These are phyloP conservation scores for Exobasidium rhododendri DNA, from an alignment of 1,284 basidiomycete species.

Conservation along the genomic window DNA sequence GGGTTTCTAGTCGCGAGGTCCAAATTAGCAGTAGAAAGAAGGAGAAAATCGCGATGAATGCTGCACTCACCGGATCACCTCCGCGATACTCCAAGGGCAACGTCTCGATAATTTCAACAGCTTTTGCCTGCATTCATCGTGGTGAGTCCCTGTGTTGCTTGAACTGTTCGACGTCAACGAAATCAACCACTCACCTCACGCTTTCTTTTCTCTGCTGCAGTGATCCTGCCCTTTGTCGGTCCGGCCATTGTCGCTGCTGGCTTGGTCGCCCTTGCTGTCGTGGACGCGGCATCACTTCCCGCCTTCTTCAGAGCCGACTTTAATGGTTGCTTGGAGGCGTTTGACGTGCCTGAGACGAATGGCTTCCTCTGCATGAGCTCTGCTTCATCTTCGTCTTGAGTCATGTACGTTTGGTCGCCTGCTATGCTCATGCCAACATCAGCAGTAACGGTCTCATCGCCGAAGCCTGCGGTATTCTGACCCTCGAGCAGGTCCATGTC, in stretches of 20 bases:
- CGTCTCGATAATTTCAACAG: slow-evolving; percentile 65
- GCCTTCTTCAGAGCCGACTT: slow-evolving; percentile 20
- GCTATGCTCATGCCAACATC: slow-evolving; percentile 10
- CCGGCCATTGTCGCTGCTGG: neutral
- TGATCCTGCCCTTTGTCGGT: slow-evolving; percentile 65
- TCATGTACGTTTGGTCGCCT: slow-evolving; percentile 49
- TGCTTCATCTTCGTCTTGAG: slow-evolving; percentile 34
- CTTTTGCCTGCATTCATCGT: slow-evolving; percentile 33
- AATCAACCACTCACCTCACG: slow-evolving; percentile 60
- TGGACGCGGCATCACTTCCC: neutral
- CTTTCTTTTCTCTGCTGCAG: slow-evolving; percentile 77
- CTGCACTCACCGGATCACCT: slow-evolving; percentile 64
- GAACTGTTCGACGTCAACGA: neutral
- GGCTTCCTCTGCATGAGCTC: slow-evolving; percentile 11
- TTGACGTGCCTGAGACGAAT: slow-evolving; percentile 23
- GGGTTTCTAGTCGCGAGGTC: slow-evolving; percentile 20
- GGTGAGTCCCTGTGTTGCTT: neutral
- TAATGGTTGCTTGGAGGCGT: slow-evolving; percentile 16
- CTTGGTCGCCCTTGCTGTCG: slow-evolving; percentile 1
- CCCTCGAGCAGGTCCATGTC: neutral
- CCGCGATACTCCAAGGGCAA: slow-evolving; percentile 87
- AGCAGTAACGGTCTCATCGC: neutral
- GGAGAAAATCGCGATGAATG: too few relatives aligned
- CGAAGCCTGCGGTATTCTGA: neutral
- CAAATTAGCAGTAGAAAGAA: slow-evolving; percentile 4